These are phyloP conservation scores for Mycena leptocephala DNA, from an alignment of 768 basidiomycete genomes.

Conservation along the genomic window DNA sequence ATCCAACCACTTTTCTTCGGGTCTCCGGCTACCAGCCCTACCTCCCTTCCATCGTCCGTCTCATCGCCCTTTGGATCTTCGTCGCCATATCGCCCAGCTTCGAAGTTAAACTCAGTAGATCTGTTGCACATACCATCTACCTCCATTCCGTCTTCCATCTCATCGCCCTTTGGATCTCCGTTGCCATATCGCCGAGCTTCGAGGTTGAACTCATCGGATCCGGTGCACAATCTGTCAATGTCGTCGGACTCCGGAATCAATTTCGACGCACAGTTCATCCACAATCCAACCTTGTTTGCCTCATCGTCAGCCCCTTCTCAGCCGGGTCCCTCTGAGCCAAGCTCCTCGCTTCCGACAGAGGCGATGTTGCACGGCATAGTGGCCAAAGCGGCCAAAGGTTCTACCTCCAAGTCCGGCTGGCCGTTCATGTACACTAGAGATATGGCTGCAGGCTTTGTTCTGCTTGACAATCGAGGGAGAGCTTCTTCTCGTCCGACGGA, in stretches of 20 bases:
- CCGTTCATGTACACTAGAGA: not conserved
- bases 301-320: not conserved
- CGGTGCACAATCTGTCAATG: too few relatives aligned
- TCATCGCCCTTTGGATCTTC: not conserved
- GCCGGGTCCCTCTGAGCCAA: too few relatives aligned
- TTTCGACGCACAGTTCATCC: not conserved
- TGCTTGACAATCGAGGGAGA: not conserved
- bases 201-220: not conserved
- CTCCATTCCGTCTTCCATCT: not conserved
- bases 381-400: not conserved
- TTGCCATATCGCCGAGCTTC: not conserved
- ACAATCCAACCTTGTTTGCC: not conserved
- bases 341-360: not conserved
- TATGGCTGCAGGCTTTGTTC: not conserved
- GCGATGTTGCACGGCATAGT: not conserved
- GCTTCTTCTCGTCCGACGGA: not conserved
- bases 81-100: not conserved
- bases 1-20: not conserved
- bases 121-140: too few relatives aligned
- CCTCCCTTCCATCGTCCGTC: not conserved
- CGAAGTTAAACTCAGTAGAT: not conserved
- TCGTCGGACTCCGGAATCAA: too few relatives aligned
- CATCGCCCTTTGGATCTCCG: not conserved
- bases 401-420: not conserved
- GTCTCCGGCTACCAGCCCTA: not conserved